Evolutionary conservation across 2,329 filamentous ascomycete genomes (phyloP).

Genomic region (Amylocarpus encephaloides): DNA sequence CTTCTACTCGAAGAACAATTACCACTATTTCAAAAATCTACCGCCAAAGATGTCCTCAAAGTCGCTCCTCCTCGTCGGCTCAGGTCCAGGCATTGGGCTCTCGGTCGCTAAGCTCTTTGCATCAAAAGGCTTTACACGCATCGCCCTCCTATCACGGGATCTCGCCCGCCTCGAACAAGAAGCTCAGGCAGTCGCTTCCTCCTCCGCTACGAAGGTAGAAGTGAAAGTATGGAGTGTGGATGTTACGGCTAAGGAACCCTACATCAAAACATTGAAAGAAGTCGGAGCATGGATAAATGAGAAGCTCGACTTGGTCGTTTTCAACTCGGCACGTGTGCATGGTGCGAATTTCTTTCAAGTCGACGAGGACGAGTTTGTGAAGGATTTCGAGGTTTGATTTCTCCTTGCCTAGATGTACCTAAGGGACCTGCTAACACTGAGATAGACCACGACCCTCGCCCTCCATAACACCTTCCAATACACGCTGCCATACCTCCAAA

Average conservation of each 20-base stretch:
- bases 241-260: not conserved
- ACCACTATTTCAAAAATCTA: not conserved
- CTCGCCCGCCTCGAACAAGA: not conserved
- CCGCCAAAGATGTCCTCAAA: not conserved
- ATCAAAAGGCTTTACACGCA: not conserved
- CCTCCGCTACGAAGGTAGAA: not conserved
- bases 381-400: not conserved
- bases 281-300: not conserved
- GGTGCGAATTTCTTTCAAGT: not conserved
- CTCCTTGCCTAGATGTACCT: not conserved
- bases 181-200: not conserved
- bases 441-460: slow-evolving; percentile 1
- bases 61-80: slow-evolving; percentile 2
- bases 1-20: too few species aligned
- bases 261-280: not conserved
- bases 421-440: not conserved
- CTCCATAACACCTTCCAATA: not conserved
- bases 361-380: not conserved
- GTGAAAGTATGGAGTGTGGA: not conserved
- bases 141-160: not conserved
- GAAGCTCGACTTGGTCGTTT: not conserved
- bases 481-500: not conserved
- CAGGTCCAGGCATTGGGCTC: not conserved
- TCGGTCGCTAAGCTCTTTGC: not conserved
- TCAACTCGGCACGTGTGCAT: slow-evolving; percentile 1